Conservation (phyloP, 345 rosid genomes). For the Camelina hispida region DNA sequence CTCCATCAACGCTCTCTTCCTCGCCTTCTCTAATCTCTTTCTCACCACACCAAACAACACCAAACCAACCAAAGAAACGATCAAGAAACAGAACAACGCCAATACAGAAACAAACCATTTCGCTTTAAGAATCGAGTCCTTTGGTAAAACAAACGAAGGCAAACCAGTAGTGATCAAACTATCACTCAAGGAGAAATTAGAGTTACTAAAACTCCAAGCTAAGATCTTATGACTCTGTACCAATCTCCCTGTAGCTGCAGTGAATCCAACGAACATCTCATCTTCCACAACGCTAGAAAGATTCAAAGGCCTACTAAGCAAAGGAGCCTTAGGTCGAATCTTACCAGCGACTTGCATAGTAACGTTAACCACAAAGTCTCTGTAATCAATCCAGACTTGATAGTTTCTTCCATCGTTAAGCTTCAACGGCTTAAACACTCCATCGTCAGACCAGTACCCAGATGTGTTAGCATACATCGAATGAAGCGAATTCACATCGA, state of each 20-base stretch:
- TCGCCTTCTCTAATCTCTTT: conserved; percentile 51
- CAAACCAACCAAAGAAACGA: conserved; percentile 42
- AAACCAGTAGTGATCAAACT: conserved; percentile 62
- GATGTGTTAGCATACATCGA: conserved; percentile 42
- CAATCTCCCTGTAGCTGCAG: conserved; percentile 64
- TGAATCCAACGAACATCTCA: conserved; percentile 79
- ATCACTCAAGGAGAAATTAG: conserved; percentile 58
- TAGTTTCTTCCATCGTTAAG: conserved; percentile 75
- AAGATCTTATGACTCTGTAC: conserved; percentile 70
- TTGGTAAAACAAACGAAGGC: conserved; percentile 71
- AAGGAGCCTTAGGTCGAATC: conserved; percentile 49
- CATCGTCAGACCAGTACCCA: conserved; percentile 50
- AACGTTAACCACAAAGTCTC: conserved; percentile 48
- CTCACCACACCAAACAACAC: conserved; percentile 48
- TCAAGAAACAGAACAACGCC: conserved; percentile 47
- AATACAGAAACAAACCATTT: conserved; percentile 59
- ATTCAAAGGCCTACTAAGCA: conserved; percentile 53
- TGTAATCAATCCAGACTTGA: conserved; percentile 83
- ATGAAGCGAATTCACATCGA: conserved; percentile 51
- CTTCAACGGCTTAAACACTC: conserved; percentile 53
- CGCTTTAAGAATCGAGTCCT: conserved; percentile 45
- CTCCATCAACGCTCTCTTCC: conserved; percentile 69
- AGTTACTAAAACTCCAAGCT: conserved; percentile 80
- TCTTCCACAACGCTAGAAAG: conserved; percentile 65
- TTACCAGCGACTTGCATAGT: conserved; percentile 49